Evolutionary conservation across 2,329 filamentous ascomycete genomes (phyloP).

Genomic region (Fusarium sp.): DNA sequence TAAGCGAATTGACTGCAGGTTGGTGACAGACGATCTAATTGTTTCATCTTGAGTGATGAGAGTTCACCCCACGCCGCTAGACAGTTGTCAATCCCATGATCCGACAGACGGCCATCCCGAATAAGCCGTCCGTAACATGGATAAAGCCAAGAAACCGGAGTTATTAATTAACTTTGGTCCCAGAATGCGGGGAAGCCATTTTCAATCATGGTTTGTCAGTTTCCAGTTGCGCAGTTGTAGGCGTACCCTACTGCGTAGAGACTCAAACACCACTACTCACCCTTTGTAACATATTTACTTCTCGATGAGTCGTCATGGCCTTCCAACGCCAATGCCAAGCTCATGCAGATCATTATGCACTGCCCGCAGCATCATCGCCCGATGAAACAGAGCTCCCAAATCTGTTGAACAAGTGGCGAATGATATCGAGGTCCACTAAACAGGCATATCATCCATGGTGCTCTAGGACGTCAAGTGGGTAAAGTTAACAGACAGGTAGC

Average conservation of each 20-base stretch:
- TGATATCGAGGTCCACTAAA: constrained; percentile 25
- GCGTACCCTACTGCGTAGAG: no score
- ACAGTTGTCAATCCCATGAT: constrained; percentile 38
- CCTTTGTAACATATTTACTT: background rate
- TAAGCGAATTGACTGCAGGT: background rate
- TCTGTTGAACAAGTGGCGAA: constrained; percentile 26
- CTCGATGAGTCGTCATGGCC: background rate
- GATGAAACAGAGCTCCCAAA: constrained; percentile 5
- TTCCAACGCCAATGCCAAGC: constrained; percentile 9
- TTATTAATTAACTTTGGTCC: constrained; percentile 9
- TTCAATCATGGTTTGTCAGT: background rate
- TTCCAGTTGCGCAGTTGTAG: background rate
- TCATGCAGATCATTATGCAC: constrained; percentile 42
- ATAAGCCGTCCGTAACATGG: background rate
- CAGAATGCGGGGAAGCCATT: constrained; percentile 19
- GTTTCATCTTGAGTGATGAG: constrained; percentile 11
- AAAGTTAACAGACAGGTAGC: background rate
- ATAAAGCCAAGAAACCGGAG: constrained; percentile 18
- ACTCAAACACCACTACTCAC: background rate
- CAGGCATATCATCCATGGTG: constrained; percentile 8
- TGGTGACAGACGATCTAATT: background rate
- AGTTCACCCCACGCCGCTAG: constrained; percentile 24
- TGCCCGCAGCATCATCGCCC: constrained; percentile 6
- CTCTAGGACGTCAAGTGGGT: background rate
- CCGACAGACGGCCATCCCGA: constrained; percentile 19